Evolutionary conservation across 257 asterid genomes (phyloP), one percentile per base, ranked within the genome.

Genomic region (Cinchona pubescens): DNA sequence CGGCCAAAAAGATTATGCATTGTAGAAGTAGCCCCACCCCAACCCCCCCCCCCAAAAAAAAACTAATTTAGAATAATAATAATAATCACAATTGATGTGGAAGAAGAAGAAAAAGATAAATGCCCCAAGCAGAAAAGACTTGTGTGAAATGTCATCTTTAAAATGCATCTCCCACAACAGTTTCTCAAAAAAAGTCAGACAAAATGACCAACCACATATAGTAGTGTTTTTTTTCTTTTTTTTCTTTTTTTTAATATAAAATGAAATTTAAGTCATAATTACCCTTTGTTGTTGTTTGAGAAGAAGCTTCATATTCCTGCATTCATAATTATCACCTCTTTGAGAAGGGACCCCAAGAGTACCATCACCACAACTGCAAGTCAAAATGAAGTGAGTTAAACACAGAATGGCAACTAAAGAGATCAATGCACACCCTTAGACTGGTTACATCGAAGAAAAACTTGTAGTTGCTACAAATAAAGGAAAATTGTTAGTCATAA

Each of bases 231-330:
- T n/a, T n/a, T n/a, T n/a, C n/a, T n/a, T n/a, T n/a, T n/a, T n/a
- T n/a, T 2, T 19, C 59, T 27, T 1, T 23, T 37, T 25, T 32
- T 38, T 18, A 16, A 51, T 9, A 34, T 32, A 35, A 58, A 64
- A 69, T 46, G 65, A 74, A 71, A 35, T 32, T 58, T 71, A 30
- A 29, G 75, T 56, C 73, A 76, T 65, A 64, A 72, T 85, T 90
- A 94, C 99, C 95, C 79, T 89, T 80, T 94, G 97, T 68, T 90
- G 99, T 76, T 94, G 99, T 80, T 88, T 90, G 66, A 94, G 91
- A 76, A 94, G 97, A 77, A 95, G 96, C 91, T 95, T 95, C 99
- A 95, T 95, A 76, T 95, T 95, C 85, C 92, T 84, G 87, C 99
- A 95, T 80, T 95, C 98, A 27, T 95, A 88, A 81, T 90, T 92